A percentile compares a stretch with the other conserved stretches of the same genome.
Conservation (phyloP, 2,329 filamentous ascomycete species). For the Stagonosporopsis cucurbitacearum region DNA sequence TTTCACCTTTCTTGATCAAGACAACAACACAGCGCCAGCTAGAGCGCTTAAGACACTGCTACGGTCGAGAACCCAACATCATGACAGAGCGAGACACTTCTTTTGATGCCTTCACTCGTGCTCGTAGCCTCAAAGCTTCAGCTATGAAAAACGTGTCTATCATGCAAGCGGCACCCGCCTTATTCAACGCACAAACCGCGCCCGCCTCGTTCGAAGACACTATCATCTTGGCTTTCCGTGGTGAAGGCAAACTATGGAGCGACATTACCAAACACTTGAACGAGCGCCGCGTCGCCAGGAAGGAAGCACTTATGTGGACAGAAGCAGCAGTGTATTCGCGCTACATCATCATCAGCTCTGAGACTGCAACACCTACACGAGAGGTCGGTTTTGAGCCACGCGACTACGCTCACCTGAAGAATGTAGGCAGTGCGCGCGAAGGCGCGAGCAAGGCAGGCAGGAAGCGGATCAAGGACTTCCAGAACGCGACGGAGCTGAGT, state of each 20-base stretch:
- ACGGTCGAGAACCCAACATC: not conserved
- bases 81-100: constrained; percentile 14
- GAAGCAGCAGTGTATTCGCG: constrained; percentile 45
- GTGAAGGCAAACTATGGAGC: constrained; percentile 36
- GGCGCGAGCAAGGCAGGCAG: constrained; percentile 23
- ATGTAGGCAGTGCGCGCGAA: constrained; percentile 18
- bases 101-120: constrained; percentile 19
- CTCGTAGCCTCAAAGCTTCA: constrained; percentile 27
- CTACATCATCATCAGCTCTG: constrained; percentile 41
- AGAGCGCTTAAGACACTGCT: not conserved
- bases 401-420: constrained; percentile 44
- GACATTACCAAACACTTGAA: constrained; percentile 39
- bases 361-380: constrained; percentile 25
- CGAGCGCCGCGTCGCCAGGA: constrained; percentile 22
- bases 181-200: not conserved
- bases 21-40: not conserved
- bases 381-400: constrained; percentile 42
- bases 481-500: constrained; percentile 30
- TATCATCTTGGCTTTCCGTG: constrained; percentile 43
- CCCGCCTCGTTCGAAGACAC: constrained; percentile 42
- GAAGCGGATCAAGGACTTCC: constrained; percentile 33
- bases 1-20: not conserved
- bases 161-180: constrained; percentile 11
- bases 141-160: constrained; percentile 22
- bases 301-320: constrained; percentile 32